A percentile compares a stretch with the other conserved stretches of the same genome.
Conservation (phyloP, 2,329 filamentous ascomycete species). For the Amesomyces nigricolor region DNA sequence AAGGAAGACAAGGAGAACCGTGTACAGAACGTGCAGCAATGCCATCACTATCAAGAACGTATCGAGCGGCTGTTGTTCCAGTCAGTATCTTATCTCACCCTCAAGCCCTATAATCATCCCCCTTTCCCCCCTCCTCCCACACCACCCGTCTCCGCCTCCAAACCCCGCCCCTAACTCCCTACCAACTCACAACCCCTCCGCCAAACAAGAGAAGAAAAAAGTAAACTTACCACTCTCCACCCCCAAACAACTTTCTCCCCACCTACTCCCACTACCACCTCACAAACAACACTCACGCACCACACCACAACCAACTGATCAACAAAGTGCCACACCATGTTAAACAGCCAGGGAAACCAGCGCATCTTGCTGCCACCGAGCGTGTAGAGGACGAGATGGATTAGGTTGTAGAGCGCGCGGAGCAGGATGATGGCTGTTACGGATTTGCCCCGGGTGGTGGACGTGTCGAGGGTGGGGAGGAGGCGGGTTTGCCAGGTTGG, state of each 20-base stretch:
- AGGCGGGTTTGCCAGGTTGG: background rate
- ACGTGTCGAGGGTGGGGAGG: background rate
- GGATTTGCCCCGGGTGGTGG: background rate
- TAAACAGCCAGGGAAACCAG: background rate
- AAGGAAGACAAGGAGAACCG: background rate
- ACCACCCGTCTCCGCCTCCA: background rate
- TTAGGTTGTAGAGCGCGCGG: background rate
- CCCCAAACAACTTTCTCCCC: background rate
- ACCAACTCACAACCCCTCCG: no score
- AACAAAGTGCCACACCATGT: background rate
- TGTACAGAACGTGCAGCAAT: slow-evolving; percentile 3
- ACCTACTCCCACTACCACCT: background rate
- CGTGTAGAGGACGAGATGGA: background rate
- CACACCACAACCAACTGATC: slow-evolving; percentile 7
- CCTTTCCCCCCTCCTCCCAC: background rate
- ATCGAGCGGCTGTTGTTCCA: background rate
- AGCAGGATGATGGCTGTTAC: background rate
- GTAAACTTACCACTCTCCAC: background rate
- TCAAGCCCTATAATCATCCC: background rate
- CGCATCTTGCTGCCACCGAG: no score
- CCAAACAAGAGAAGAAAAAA: no score
- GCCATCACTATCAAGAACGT: background rate
- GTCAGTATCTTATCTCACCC: background rate
- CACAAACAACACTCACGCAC: background rate
- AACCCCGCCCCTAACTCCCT: background rate